phyloP scores from a whole-genome alignment of 306 rosid species.

The Quercus aquifolioides region DNA sequence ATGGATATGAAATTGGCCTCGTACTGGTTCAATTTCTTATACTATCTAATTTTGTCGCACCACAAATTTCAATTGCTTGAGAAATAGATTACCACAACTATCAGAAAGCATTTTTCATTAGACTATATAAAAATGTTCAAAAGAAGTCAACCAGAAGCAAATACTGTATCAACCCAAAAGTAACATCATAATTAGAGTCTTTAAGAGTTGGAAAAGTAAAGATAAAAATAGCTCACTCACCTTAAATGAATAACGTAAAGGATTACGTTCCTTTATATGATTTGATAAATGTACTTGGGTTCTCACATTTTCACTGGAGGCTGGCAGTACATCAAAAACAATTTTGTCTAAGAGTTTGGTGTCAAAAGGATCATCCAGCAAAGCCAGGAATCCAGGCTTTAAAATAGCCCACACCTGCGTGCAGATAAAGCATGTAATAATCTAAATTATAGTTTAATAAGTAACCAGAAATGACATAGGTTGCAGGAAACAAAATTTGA shows the following conservation, averaged over 20 bases:
- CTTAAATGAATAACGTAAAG: constrained; percentile 79
- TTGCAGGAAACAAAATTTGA: constrained; percentile 5
- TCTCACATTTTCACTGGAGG: constrained; percentile 67
- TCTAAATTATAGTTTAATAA: background rate
- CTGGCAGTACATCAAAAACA: constrained; percentile 83
- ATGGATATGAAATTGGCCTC: background rate
- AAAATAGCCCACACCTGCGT: constrained; percentile 93
- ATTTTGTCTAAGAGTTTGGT: constrained; percentile 79
- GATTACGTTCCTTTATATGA: constrained; percentile 79
- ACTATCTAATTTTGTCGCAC: background rate
- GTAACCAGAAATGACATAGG: constrained; percentile 7
- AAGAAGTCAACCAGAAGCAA: background rate
- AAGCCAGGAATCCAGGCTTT: constrained; percentile 95
- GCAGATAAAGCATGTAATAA: constrained; percentile 15
- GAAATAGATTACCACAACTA: background rate
- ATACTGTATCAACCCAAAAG: background rate
- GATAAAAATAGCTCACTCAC: constrained; percentile 37
- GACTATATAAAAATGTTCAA: background rate
- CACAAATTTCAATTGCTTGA: background rate
- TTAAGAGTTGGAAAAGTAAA: constrained; percentile 23
- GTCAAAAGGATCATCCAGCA: constrained; percentile 86
- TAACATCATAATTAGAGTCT: background rate
- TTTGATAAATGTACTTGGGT: constrained; percentile 70
- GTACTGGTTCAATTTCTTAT: background rate
- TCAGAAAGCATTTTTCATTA: background rate